Evolutionary conservation across 192 early-diverging fungal genomes (phyloP).

Genomic region (Coemansia sp.): DNA sequence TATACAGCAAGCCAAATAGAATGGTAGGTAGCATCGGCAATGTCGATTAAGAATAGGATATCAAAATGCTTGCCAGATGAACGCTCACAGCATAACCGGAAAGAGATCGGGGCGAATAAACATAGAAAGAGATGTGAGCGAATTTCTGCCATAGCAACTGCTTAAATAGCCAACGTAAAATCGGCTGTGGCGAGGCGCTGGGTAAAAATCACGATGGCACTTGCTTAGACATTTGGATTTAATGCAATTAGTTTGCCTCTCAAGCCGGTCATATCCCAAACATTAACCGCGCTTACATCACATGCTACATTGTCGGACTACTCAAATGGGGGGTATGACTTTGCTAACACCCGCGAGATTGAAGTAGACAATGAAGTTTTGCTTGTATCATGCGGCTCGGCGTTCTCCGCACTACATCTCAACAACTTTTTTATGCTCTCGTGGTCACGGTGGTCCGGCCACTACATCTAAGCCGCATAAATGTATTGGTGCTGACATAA

Average conservation of each 20-base stretch:
- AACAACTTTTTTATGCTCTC: background rate
- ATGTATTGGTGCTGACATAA: background rate
- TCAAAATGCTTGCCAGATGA: background rate
- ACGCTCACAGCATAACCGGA: background rate
- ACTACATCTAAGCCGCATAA: background rate
- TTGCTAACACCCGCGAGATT: background rate
- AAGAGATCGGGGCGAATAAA: background rate
- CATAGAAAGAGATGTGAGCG: background rate
- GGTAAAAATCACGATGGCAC: background rate
- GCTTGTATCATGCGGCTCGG: background rate
- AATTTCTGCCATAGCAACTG: background rate
- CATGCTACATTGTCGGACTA: background rate
- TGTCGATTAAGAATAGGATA: background rate
- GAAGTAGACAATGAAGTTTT: background rate
- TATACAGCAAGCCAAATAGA: background rate
- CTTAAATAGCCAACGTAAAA: background rate
- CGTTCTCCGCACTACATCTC: background rate
- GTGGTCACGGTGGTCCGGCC: conserved; percentile 4
- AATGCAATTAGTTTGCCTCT: background rate
- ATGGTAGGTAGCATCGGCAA: background rate
- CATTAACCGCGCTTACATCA: background rate
- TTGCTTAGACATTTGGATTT: background rate
- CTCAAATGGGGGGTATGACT: background rate
- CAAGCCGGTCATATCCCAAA: background rate
- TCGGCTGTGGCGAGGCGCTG: background rate